Evolutionary conservation across 768 basidiomycete genomes (phyloP), one percentile per base, ranked within the genome.

Genomic region (Lactarius indigo): DNA sequence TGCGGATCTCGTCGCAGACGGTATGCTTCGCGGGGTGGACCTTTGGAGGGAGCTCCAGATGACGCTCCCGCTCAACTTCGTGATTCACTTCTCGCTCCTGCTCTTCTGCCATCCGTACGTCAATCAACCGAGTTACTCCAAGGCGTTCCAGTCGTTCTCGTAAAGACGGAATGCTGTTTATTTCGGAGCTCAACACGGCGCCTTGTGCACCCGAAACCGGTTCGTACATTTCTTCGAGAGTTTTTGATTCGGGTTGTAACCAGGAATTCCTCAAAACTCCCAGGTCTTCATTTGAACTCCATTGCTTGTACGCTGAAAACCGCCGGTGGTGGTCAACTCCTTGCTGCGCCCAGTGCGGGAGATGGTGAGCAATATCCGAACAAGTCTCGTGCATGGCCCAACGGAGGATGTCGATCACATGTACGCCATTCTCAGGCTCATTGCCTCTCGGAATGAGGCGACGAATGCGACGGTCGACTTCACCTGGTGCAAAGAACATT

Each of bases 301-400:
- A 44, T 9, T 42, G 15, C 18, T 50, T 17, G 47, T 52, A 59
- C 20, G 64, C 64, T 7, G n/a, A 7, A 33, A 47, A 39, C 20
- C 63, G 57, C 2, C 39, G 20, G 18, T 47, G 15, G 31, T 64
- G 57, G 31, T 57, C 42, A 20, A 64, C 9, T n/a, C 63, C 63
- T 30, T 64, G 63, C 44, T 47, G 28, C 7, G 31, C 57, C 63
- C 63, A 64, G 9, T 64, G 31, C 26, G 63, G 63, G 57, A 64
- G 42, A 33, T 64, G 42, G 33, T 44, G 57, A 37, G 31, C 2
- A 31, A 64, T 64, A 30, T 64, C 64, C 30, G 28, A 23, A 26
- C 64, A 64, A 17, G 64, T 64, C 57, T 64, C 56, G 41, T 57
- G 39, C 42, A 64, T 57, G 23, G 31, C 63, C 63, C 63, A 64